Base-by-base conservation (phyloP, 164 flowering plant genomes). In the Macadamia integrifolia region DNA sequence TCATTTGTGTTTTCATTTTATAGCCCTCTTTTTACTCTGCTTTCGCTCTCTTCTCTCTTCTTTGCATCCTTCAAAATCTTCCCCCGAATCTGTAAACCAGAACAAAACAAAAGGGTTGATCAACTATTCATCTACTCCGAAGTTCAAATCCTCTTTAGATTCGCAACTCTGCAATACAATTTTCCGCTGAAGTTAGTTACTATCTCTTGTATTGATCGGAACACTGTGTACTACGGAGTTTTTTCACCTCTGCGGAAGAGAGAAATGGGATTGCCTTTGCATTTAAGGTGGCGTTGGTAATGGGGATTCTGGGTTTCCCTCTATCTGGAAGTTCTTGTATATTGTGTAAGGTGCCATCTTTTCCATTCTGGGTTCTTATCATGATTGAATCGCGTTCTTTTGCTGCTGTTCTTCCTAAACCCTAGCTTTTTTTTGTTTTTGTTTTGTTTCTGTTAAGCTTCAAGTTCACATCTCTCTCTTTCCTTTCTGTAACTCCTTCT, bases 341-440 rank as follows among this genome's bases (percentile, higher is more conserved):
- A 35, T 35, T 46, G 18, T 46, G 46, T 23, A 42, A 69, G 70
- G 77, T 74, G 64, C 65, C 53, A 31, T 29, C 61, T 58, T 68
- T 64, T 14, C n/a, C 55, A 40, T 9, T 61, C 48, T 23, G 23
- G 23, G 35, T 6, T 48, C 29, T n/a, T 46, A 15, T 13, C 28
- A 66, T 52, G 15, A 6, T 61, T 58, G 32, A 63, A 29, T 60
- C 58, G 55, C 17, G 28, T 43, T 67, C 13, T 46, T 71, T 44
- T 28, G n/a, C 35, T 61, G 32, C 49, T n/a, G 57, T 14, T 53
- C 15, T 30, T 55, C 15, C 40, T 13, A 44, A 67, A 58, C 61
- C 69, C 69, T 67, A 58, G 43, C 3, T 42, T 12, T 58, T 13
- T 6, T 17, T 58, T 44, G 7, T 42, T 12, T 58, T 13, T 6